A percentile compares a stretch with the other conserved stretches of the same genome.
Evolutionary conservation across 352 stramenopile genomes (phyloP).

Genomic region (Phytopythium boreale): DNA sequence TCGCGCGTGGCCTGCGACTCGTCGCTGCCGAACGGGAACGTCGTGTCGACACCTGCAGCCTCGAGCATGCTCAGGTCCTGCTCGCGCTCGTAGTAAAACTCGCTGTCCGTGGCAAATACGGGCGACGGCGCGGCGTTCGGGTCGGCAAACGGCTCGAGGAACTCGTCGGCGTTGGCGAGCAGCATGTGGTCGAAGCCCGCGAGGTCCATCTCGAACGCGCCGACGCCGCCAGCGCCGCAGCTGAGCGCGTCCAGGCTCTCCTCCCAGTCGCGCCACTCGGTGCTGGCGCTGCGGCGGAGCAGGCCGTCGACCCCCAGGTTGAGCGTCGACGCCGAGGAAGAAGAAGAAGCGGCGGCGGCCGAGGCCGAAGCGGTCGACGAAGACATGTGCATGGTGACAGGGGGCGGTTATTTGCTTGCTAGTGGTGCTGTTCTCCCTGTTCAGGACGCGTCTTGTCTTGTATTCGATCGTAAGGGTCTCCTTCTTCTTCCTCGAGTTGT

Average conservation of each 20-base stretch:
- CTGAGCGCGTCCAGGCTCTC: conserved; percentile 25
- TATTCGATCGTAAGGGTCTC: not conserved
- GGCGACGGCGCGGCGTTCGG: conserved; percentile 24
- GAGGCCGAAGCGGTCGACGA: not conserved
- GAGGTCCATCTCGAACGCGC: conserved; percentile 49
- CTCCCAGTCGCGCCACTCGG: conserved; percentile 40
- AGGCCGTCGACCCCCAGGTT: not conserved
- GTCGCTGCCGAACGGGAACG: conserved; percentile 31
- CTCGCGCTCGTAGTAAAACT: conserved; percentile 22
- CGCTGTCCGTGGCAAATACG: conserved; percentile 18
- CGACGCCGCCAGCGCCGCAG: conserved; percentile 16
- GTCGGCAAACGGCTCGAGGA: conserved; percentile 46
- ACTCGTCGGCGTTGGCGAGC: conserved; percentile 53
- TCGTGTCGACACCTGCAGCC: conserved; percentile 24
- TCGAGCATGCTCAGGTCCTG: conserved; percentile 25
- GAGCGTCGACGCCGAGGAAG: conserved; percentile 4
- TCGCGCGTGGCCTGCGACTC: conserved; percentile 35
- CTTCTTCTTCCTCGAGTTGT: conserved; percentile 8
- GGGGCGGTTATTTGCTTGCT: not conserved
- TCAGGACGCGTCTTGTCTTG: not conserved
- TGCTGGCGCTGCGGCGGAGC: conserved; percentile 30
- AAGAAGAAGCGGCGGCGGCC: not conserved
- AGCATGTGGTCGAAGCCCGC: conserved; percentile 59
- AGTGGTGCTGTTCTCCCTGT: not conserved
- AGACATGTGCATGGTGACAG: not conserved